Conservation (phyloP, 495 filamentous ascomycete genomes). For the Amniculicola lignicola region DNA sequence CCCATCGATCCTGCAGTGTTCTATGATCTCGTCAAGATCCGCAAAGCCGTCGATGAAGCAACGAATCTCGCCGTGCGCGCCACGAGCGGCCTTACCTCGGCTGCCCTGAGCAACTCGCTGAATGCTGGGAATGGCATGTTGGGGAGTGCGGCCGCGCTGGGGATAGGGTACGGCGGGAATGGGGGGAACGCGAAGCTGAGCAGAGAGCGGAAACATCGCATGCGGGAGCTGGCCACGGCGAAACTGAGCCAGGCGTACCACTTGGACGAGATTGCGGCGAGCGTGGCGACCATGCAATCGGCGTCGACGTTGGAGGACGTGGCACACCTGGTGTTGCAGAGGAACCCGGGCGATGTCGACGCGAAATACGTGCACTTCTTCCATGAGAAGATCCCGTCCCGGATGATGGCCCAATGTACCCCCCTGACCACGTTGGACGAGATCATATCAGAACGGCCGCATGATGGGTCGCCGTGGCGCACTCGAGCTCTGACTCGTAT, state of each 20-base stretch:
- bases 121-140: constrained; percentile 54
- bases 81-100: constrained; percentile 64
- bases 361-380: constrained; percentile 85
- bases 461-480: constrained; percentile 62
- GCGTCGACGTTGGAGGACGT: constrained; percentile 76
- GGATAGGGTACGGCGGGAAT: constrained; percentile 57
- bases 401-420: constrained; percentile 72
- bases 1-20: constrained; percentile 78
- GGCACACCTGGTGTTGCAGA: constrained; percentile 65
- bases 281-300: constrained; percentile 78
- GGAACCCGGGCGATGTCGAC: constrained; percentile 59
- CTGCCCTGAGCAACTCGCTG: constrained; percentile 49
- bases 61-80: constrained; percentile 73
- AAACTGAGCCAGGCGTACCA: constrained; percentile 72
- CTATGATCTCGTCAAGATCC: constrained; percentile 77
- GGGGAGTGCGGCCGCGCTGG: constrained; percentile 54
- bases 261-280: constrained; percentile 75
- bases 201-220: constrained; percentile 66
- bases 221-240: constrained; percentile 72
- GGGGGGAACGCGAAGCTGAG: constrained; percentile 65
- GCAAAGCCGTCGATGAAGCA: constrained; percentile 71
- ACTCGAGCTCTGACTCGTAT: constrained; percentile 69
- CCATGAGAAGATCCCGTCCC: constrained; percentile 78
- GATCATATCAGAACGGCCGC: constrained; percentile 59
- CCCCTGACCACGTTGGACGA: constrained; percentile 61